Conservation (phyloP, 352 stramenopile genomes). For the Globisporangium viniferum region DNA sequence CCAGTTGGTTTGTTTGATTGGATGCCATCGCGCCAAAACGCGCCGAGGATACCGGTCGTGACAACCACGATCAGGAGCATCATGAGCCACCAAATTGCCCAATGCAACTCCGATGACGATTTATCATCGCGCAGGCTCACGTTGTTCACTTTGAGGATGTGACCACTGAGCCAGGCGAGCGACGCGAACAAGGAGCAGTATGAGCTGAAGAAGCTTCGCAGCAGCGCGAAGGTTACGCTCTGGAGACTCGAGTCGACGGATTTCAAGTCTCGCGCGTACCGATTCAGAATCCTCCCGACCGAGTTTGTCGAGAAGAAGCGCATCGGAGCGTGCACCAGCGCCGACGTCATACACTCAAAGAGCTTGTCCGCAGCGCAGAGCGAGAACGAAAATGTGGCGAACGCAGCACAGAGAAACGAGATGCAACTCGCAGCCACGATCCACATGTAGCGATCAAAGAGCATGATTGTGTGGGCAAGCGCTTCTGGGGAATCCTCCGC, state of each 20-base stretch:
- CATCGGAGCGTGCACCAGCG: constrained; percentile 38
- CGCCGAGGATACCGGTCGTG: constrained; percentile 20
- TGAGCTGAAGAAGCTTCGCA: constrained; percentile 36
- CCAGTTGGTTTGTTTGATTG: constrained; percentile 27
- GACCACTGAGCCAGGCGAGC: constrained; percentile 33
- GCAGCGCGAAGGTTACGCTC: constrained; percentile 32
- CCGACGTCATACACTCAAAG: constrained; percentile 44
- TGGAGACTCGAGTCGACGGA: constrained; percentile 43
- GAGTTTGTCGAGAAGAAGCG: constrained; percentile 44
- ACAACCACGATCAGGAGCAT: constrained; percentile 24
- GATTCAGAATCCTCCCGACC: constrained; percentile 44
- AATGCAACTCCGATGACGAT: not conserved
- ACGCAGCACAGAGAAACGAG: constrained; percentile 27
- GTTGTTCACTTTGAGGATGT: constrained; percentile 25
- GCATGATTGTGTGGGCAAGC: constrained; percentile 4
- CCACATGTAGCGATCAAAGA: constrained; percentile 25
- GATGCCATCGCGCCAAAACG: constrained; percentile 29
- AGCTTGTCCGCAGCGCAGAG: constrained; percentile 28
- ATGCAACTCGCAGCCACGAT: constrained; percentile 33
- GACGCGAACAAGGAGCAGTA: constrained; percentile 37
- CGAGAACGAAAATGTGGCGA: constrained; percentile 31
- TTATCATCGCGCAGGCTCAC: not conserved
- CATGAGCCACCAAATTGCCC: constrained; percentile 24
- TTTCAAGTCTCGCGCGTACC: constrained; percentile 29
- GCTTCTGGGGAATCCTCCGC: not conserved